Evolutionary conservation across 345 rosid genomes (phyloP), one percentile per base, ranked within the genome.

Genomic region (Arabis hirsuta): DNA sequence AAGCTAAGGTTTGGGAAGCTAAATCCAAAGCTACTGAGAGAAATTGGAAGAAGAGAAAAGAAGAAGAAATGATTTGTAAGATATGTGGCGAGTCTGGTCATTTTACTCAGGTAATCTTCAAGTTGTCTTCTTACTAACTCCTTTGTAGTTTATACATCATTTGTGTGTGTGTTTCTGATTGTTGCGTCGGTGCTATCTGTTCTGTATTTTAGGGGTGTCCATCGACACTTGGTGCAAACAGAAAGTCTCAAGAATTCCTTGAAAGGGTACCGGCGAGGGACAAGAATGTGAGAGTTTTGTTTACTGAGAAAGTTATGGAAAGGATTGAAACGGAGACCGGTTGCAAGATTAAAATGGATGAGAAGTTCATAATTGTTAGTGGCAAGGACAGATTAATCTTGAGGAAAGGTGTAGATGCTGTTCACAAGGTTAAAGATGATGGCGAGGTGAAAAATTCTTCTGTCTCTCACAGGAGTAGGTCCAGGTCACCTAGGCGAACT

Each of bases 1-100:
- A 95, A 64, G 98, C 99, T 24, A 95, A 95, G 84, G 90, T 92
- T 67, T 95, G 99, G 99, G 98, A 95, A 76, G 99, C 99, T 55
- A 95, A 95, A 65, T 95, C 99, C 3, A 95, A 90, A 80, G 99
- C 99, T 52, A 95, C 97, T 12, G 99, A 95, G 84, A 84, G 99
- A 79, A 95, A 87, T 58, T 95, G 99, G 99, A 95, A 95, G 81
- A 95, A 95, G 81, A 85, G 92, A 71, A 95, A 95, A 84, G 98
- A 95, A 82, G 99, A 95, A 73, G 99, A 95, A 82, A 84, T 95
- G 94, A 90, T 95, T 39, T 95, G 99, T 81, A 95, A 90, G 80
- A 85, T 95, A 24, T 95, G 99, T 58, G 99, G 98, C 14, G 92
- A 95, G 74, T 86, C 99, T 19, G 99, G 97, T 77, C 99, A 95